Evolutionary conservation across 2,329 filamentous ascomycete genomes (phyloP), one percentile per base, ranked within the genome.

Genomic region (Hymenoscyphus linearis): DNA sequence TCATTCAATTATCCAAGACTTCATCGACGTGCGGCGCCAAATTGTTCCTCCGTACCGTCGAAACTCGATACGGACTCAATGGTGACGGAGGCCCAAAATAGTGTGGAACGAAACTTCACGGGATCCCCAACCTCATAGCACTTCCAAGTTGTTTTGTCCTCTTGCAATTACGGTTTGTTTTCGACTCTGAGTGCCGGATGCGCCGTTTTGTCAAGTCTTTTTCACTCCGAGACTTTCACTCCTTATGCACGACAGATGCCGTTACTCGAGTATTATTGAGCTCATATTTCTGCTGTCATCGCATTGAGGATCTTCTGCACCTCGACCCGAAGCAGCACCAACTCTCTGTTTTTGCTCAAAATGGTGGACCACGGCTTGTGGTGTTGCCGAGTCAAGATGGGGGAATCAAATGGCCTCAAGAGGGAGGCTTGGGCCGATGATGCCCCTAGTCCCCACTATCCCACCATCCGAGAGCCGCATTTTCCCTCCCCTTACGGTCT

Each of bases 291-390:
- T 5, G 31, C 44, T 22, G 10, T 50, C 54, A 26, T 34, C 27
- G 59, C 61, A 60, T 60, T 58, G 57, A 56, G 44, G 57, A 55
- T 36, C 31, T 44, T 59, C 37, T 12, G 27, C 6, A 35, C 57
- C 59, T 58, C 40, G 57, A 65, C 59, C 55, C 26, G 52, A 44
- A 44, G 31, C 40, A 31, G 50, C 27, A n/a, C n/a, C n/a, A 10
- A 50, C 12, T 36, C 22, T 55, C 27, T 34, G 26, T 27, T 34
- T 26, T 56, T 56, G 44, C 18, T 13, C 44, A 47, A 47, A 47
- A 25, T 18, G 25, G 44, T 25, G 9, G 13, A 22, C 22, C 18
- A 25, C 44, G 44, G 44, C 44, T 50, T 50, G 9, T 50, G 44
- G 12, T 13, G 44, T 50, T 22, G 44, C 44, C 44, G 44, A 47